Conservation (phyloP, 106 monocot genomes). For the Dendrobium chrysotoxum region DNA sequence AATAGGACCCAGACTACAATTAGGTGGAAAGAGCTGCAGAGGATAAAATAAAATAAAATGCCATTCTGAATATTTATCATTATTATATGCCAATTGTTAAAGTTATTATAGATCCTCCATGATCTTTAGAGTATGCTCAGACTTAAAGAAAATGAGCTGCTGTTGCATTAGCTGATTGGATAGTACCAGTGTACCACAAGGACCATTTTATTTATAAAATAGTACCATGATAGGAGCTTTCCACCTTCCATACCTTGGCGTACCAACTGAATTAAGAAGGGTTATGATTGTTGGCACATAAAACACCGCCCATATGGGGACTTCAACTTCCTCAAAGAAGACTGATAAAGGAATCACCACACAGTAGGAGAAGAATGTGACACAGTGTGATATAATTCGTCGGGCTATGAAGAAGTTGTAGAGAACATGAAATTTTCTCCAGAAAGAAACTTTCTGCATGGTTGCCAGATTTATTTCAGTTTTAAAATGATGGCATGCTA, state of each 20-base stretch:
- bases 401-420: constrained; percentile 76
- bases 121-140: too few species aligned
- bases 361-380: constrained; percentile 65
- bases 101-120: too few species aligned
- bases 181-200: neutral
- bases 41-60: neutral
- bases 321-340: constrained; percentile 48
- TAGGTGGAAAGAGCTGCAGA: constrained; percentile 29
- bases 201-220: neutral
- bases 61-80: neutral
- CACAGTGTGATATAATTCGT: constrained; percentile 41
- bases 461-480: neutral
- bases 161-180: neutral
- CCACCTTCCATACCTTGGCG: constrained; percentile 46
- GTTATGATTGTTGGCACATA: constrained; percentile 60
- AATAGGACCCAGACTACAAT: constrained; percentile 33
- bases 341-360: constrained; percentile 47
- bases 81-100: neutral
- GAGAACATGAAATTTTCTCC: constrained; percentile 54
- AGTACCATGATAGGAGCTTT: neutral
- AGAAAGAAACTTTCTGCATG: constrained; percentile 43
- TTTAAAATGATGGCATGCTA: neutral
- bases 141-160: too few species aligned
- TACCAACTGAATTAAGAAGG: constrained; percentile 51
- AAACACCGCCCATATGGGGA: constrained; percentile 61